Base-by-base conservation (phyloP, 2,329 filamentous ascomycete species). In the Colletotrichum spaethianum region DNA sequence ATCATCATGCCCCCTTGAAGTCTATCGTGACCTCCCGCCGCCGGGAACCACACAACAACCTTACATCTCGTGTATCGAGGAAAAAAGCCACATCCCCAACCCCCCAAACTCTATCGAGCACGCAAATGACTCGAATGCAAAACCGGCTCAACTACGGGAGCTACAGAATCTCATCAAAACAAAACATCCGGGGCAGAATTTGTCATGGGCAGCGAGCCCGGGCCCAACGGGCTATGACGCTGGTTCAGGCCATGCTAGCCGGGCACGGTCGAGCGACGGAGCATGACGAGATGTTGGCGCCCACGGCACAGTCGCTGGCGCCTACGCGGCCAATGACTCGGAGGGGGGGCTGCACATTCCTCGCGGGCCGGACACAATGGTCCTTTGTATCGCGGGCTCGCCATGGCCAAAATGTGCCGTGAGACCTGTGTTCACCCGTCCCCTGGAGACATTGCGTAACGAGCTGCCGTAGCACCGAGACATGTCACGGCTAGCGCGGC, bases 311-410 rank as follows among this genome's bases (percentile, higher is more conserved):
- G 1, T 42, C 14, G 40, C 40, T 42, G 2, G 60, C 60, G 60
- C 60, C 31, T 62, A 38, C 31, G 33, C 23, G 8, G 44, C 44
- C 60, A 62, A 52, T 52, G 28, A 36, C n/a, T 36, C 56, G 28
- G 11, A n/a, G n/a, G 9, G 3, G 18, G 31, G 31, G 28, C 28
- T n/a, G 28, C 18, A 18, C 18, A 5, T 46, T 61, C n/a, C 31
- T 18, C n/a, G 11, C 16, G 8, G 5, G 12, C 18, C 7, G 33
- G 20, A 1, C n/a, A 20, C n/a, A 62, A 28, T 38, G 60, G 31
- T 62, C 7, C 20, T 3, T 3, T 1, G 40, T 46, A 11, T 20
- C 28, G 40, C 4, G 5, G n/a, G n/a, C n/a, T n/a, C n/a, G n/a
- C n/a, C 1, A 4, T 36, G 52, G 1, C 38, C 33, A 7, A 20